Evolutionary conservation across 1,284 basidiomycete genomes (phyloP).

Genomic region (Heterobasidion annosum): DNA sequence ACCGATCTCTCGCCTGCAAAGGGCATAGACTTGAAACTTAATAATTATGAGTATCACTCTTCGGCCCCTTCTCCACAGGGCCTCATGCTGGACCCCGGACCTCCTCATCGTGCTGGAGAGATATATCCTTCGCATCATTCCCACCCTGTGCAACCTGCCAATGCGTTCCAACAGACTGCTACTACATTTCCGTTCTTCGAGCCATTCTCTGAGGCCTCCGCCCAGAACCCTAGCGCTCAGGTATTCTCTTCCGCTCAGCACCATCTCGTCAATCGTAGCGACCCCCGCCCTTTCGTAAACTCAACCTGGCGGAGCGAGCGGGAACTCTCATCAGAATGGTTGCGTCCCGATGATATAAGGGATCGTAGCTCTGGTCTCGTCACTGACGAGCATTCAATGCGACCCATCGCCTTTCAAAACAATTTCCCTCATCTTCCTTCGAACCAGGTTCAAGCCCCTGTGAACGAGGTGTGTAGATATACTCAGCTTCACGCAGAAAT

Average conservation of each 20-base stretch:
- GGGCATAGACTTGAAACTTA: constrained; percentile 45
- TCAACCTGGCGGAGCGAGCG: constrained; percentile 14
- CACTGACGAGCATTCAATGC: constrained; percentile 12
- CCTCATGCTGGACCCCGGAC: constrained; percentile 22
- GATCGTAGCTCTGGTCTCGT: constrained; percentile 12
- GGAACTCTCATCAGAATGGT: constrained; percentile 22
- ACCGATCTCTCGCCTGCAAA: constrained; percentile 55
- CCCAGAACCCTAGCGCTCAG: constrained; percentile 19
- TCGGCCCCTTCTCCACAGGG: constrained; percentile 17
- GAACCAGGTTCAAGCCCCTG: constrained; percentile 13
- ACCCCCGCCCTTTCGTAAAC: constrained; percentile 3
- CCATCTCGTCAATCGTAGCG: constrained; percentile 13
- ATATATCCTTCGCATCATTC: constrained; percentile 9
- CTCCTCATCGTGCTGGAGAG: constrained; percentile 13
- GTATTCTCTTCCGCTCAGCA: constrained; percentile 24
- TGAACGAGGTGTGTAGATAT: constrained; percentile 26
- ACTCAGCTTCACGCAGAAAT: background rate
- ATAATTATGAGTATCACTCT: constrained; percentile 37
- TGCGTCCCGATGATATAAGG: constrained; percentile 16
- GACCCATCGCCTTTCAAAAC: constrained; percentile 10
- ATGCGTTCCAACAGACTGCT: constrained; percentile 20
- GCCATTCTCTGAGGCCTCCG: constrained; percentile 35
- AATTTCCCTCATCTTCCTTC: constrained; percentile 7
- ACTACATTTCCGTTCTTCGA: constrained; percentile 40
- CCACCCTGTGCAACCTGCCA: constrained; percentile 12